A percentile compares a stretch with the other conserved stretches of the same genome.
These are phyloP conservation scores for Gamarada debralockiae DNA, from an alignment of 495 filamentous ascomycete genomes.

Conservation along the genomic window DNA sequence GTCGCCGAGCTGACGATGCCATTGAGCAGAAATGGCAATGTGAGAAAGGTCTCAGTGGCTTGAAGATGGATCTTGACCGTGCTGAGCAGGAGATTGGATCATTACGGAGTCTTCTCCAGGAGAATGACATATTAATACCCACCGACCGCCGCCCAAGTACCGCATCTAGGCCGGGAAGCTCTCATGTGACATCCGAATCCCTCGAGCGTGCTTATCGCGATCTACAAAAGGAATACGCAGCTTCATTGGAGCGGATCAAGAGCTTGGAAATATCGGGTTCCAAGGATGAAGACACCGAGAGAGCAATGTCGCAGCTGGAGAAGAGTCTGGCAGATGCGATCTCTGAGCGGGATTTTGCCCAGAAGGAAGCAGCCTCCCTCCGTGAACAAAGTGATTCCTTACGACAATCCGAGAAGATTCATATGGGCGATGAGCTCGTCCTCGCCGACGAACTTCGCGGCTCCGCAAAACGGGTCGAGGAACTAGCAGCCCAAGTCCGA, in stretches of 20 bases:
- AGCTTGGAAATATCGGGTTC: constrained; percentile 42
- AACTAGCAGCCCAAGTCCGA: constrained; percentile 70
- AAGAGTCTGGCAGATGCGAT: constrained; percentile 60
- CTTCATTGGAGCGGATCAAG: constrained; percentile 52
- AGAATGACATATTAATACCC: constrained; percentile 71
- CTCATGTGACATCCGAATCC: constrained; percentile 60
- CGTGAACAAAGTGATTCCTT: constrained; percentile 59
- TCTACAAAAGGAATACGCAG: constrained; percentile 58
- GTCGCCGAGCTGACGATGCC: constrained; percentile 88
- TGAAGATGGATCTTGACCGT: constrained; percentile 97
- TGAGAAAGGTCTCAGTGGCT: constrained; percentile 84
- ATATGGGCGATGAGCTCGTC: constrained; percentile 57
- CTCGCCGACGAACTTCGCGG: constrained; percentile 63
- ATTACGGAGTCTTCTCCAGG: constrained; percentile 72
- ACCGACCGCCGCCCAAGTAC: constrained; percentile 43
- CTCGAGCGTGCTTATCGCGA: constrained; percentile 76
- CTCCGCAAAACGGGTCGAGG: constrained; percentile 71
- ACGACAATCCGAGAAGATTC: constrained; percentile 54
- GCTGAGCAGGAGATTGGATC: constrained; percentile 88
- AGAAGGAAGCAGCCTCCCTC: constrained; percentile 55
- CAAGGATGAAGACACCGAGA: constrained; percentile 47
- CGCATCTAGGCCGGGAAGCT: constrained; percentile 20
- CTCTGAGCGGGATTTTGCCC: constrained; percentile 68
- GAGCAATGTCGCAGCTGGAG: constrained; percentile 60
- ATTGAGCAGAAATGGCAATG: constrained; percentile 96